A percentile compares a stretch with the other conserved stretches of the same genome.
These are phyloP conservation scores for Thielaviopsis populi DNA, from an alignment of 2,329 filamentous ascomycete genomes.

Conservation along the genomic window DNA sequence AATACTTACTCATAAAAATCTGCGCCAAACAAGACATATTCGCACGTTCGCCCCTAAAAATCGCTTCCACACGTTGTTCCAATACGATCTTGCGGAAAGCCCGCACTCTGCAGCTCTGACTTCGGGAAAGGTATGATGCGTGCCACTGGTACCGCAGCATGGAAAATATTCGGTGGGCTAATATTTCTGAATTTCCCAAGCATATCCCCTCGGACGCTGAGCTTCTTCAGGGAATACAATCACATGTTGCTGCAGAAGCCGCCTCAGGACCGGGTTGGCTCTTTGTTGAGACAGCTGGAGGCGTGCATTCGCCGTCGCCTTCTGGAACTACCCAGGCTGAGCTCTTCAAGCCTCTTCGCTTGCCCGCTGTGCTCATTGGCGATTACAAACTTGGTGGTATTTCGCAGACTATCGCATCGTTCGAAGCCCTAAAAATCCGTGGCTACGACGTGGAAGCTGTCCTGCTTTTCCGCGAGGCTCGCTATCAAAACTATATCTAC, in stretches of 20 bases:
- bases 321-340: slow-evolving; percentile 66
- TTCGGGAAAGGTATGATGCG: slow-evolving; percentile 28
- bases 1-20: background rate
- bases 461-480: slow-evolving; percentile 49
- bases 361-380: slow-evolving; percentile 59
- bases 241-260: slow-evolving; percentile 31
- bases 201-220: slow-evolving; percentile 35
- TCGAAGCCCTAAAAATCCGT: slow-evolving; percentile 60
- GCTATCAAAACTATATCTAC: slow-evolving; percentile 55
- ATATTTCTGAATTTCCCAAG: slow-evolving; percentile 23
- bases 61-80: slow-evolving; percentile 42
- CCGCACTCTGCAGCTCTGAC: slow-evolving; percentile 55
- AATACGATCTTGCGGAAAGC: slow-evolving; percentile 60
- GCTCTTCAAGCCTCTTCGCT: slow-evolving; percentile 56
- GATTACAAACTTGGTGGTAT: slow-evolving; percentile 68
- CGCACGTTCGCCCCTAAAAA: slow-evolving; percentile 39
- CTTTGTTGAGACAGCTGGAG: slow-evolving; percentile 68
- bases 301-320: slow-evolving; percentile 64
- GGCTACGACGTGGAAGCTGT: slow-evolving; percentile 63
- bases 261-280: slow-evolving; percentile 37
- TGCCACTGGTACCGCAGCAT: too few species aligned
- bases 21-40: slow-evolving; percentile 40
- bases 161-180: background rate
- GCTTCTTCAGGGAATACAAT: slow-evolving; percentile 35
- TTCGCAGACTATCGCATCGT: slow-evolving; percentile 63